A percentile compares a stretch with the other conserved stretches of the same genome.
Conservation (phyloP, 805 yeast genomes). For the Spathaspora girioi region DNA sequence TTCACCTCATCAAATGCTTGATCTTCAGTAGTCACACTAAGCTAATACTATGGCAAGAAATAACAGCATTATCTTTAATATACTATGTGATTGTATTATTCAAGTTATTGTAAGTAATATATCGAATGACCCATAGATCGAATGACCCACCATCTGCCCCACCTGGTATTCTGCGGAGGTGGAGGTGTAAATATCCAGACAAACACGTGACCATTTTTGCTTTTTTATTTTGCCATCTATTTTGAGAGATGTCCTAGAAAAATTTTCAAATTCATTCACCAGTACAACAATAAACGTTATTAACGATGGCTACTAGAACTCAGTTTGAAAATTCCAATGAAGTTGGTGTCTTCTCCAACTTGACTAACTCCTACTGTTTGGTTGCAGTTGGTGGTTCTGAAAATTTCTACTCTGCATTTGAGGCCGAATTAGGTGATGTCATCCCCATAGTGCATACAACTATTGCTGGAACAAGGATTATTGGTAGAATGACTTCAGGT, state of each 20-base stretch:
- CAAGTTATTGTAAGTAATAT: no score
- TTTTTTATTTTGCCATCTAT: background rate
- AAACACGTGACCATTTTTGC: background rate
- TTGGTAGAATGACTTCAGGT: constrained; percentile 98
- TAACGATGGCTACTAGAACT: constrained; percentile 43
- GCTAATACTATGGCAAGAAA: background rate
- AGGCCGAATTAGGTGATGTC: constrained; percentile 95
- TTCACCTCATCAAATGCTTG: background rate
- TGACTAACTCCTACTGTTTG: constrained; percentile 93
- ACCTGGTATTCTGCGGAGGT: no score
- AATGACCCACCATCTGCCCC: no score
- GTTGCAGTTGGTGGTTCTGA: constrained; percentile 96
- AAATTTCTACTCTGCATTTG: constrained; percentile 84
- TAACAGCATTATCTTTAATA: background rate
- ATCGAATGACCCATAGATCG: no score
- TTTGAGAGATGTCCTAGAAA: background rate
- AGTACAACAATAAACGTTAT: background rate
- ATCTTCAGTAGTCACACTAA: background rate
- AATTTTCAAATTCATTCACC: constrained; percentile 1
- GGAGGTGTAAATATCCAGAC: no score
- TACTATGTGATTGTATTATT: no score
- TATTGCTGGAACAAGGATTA: constrained; percentile 95
- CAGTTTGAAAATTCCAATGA: constrained; percentile 48
- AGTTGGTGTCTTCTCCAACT: constrained; percentile 91
- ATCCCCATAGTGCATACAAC: constrained; percentile 96